phyloP scores from a whole-genome alignment of 805 yeast genomes.

The Millerozyma miso region DNA sequence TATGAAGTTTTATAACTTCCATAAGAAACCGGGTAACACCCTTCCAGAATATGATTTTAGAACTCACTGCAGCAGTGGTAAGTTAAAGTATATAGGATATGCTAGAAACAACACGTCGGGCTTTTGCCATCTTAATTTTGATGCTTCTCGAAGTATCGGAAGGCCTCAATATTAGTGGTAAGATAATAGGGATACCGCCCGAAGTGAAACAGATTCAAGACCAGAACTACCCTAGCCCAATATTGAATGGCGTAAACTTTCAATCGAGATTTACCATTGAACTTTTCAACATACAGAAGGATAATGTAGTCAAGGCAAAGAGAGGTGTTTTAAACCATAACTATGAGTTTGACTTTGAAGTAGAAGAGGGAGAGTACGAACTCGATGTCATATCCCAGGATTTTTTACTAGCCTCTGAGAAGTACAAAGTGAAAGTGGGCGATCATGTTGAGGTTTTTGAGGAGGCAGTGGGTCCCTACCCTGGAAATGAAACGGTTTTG shows the following conservation, averaged over 20 bases:
- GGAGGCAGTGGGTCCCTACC: constrained; percentile 17
- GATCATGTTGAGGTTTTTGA: constrained; percentile 19
- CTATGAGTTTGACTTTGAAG: constrained; percentile 22
- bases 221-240: constrained; percentile 6
- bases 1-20: background rate
- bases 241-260: constrained; percentile 34
- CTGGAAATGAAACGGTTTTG: constrained; percentile 13
- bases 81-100: background rate
- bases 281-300: constrained; percentile 10
- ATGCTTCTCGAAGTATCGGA: background rate
- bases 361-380: constrained; percentile 30
- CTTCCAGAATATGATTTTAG: background rate
- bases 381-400: constrained; percentile 34
- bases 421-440: constrained; percentile 24
- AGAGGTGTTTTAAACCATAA: constrained; percentile 19
- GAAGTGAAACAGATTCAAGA: constrained; percentile 12
- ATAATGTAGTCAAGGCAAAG: constrained; percentile 1
- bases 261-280: constrained; percentile 27
- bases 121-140: background rate
- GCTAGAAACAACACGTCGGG: background rate
- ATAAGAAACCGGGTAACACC: background rate
- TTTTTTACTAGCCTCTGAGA: constrained; percentile 20
- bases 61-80: background rate
- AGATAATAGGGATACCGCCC: constrained; percentile 24
- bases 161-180: constrained; percentile 20